Evolutionary conservation across 768 basidiomycete species (phyloP).

Genomic region (Mycena polygramma): DNA sequence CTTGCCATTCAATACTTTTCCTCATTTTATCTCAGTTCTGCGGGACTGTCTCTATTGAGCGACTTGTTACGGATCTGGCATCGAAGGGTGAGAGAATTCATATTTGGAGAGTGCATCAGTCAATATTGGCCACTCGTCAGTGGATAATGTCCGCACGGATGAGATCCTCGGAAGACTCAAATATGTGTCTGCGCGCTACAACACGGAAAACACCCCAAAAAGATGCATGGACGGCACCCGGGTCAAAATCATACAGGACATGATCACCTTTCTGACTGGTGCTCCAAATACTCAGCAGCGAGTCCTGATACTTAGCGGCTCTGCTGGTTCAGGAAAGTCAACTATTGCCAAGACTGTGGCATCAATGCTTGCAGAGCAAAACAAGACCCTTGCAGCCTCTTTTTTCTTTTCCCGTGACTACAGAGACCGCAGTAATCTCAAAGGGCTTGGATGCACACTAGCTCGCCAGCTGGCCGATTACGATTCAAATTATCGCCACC

Average conservation of each 20-base stretch:
- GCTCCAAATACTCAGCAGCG: too few relatives aligned
- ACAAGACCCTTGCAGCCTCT: not conserved
- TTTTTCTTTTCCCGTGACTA: slow-evolving; percentile 4
- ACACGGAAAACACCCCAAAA: too few relatives aligned
- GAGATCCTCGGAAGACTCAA: too few relatives aligned
- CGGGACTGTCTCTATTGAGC: not conserved
- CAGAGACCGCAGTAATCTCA: not conserved
- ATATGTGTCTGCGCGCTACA: too few relatives aligned
- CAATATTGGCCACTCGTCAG: not conserved
- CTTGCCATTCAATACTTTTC: not conserved
- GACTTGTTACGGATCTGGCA: not conserved
- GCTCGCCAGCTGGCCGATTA: not conserved
- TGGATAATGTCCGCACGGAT: not conserved
- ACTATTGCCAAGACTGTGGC: slow-evolving; percentile 1
- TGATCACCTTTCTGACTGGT: too few relatives aligned
- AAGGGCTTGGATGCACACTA: not conserved
- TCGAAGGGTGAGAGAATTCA: not conserved
- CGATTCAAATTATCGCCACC: too few relatives aligned
- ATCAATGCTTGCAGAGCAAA: not conserved
- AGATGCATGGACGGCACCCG: too few relatives aligned
- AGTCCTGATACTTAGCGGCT: too few relatives aligned
- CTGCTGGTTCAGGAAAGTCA: not conserved
- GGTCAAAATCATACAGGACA: too few relatives aligned
- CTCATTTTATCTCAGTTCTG: not conserved
- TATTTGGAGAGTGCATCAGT: not conserved